phyloP scores from a whole-genome alignment of 805 yeast genomes.

The Cyberlindnera maritima region DNA sequence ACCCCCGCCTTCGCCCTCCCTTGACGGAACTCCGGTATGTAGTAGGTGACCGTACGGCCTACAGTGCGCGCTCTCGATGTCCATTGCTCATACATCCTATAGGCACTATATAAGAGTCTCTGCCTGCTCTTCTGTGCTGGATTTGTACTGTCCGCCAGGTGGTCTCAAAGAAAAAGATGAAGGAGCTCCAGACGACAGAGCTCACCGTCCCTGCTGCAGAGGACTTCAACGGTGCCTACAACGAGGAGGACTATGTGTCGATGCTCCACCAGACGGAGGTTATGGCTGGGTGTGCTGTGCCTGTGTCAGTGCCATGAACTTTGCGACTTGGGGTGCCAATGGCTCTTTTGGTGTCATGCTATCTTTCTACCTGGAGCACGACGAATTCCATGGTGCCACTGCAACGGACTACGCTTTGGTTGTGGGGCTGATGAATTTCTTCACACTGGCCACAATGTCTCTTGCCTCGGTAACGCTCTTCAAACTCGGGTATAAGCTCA shows the following conservation, averaged over 20 bases:
- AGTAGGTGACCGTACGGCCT: no score
- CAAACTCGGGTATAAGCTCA: slow-evolving; percentile 40
- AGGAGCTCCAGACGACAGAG: not conserved
- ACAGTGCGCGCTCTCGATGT: no score
- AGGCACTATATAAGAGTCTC: no score
- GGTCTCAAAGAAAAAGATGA: not conserved
- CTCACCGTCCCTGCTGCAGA: not conserved
- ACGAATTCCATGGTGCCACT: slow-evolving; percentile 47
- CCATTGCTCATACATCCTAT: no score
- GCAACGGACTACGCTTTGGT: slow-evolving; percentile 51
- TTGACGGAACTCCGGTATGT: no score
- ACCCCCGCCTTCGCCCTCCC: no score
- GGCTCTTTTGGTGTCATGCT: slow-evolving; percentile 54
- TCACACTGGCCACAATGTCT: slow-evolving; percentile 55
- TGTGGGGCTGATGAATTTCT: slow-evolving; percentile 51
- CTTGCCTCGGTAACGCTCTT: slow-evolving; percentile 39
- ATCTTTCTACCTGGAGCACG: slow-evolving; percentile 40
- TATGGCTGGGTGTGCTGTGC: slow-evolving; percentile 48
- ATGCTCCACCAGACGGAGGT: slow-evolving; percentile 43
- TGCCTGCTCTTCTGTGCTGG: no score
- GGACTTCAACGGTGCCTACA: slow-evolving; percentile 20
- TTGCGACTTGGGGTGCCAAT: slow-evolving; percentile 36
- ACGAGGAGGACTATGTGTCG: slow-evolving; percentile 35
- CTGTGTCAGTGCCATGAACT: slow-evolving; percentile 31
- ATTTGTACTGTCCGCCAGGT: not conserved